phyloP scores from a whole-genome alignment of 495 filamentous ascomycete species.

The Hypoxylon intermedium region DNA sequence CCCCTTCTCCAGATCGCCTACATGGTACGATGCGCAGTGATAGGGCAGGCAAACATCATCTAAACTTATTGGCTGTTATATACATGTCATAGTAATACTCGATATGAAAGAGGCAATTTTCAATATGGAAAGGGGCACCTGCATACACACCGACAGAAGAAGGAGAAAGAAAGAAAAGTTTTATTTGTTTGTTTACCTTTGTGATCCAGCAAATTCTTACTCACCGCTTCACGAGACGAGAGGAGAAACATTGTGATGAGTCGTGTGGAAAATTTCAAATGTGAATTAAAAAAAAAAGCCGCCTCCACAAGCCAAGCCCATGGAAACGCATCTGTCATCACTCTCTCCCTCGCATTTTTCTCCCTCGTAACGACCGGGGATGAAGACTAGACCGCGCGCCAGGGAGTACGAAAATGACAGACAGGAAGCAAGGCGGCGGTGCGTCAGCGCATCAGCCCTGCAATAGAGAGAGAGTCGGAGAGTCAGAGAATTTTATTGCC shows the following conservation, averaged over 20 bases:
- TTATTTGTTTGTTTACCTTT: not conserved
- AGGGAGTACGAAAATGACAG: constrained; percentile 31
- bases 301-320: constrained; percentile 21
- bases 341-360: constrained; percentile 2
- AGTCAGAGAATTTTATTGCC: constrained; percentile 25
- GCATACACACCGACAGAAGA: constrained; percentile 18
- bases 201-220: constrained; percentile 9
- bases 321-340: not conserved
- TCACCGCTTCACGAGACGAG: constrained; percentile 22
- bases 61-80: not conserved
- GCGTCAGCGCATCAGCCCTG: constrained; percentile 39
- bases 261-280: not conserved
- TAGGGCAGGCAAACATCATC: constrained; percentile 18
- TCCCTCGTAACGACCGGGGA: constrained; percentile 18
- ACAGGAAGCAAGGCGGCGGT: constrained; percentile 27
- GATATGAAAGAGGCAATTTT: constrained; percentile 37
- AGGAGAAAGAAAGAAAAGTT: constrained; percentile 9
- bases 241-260: not conserved
- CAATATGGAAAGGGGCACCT: constrained; percentile 29
- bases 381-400: constrained; percentile 1
- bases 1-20: constrained; percentile 23
- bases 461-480: constrained; percentile 14
- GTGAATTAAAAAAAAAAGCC: constrained; percentile 5
- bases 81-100: constrained; percentile 17
- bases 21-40: constrained; percentile 9